A percentile compares a stretch with the other conserved stretches of the same genome.
Conservation (phyloP, 352 stramenopile species). For the Globisporangium recalcitrans region DNA sequence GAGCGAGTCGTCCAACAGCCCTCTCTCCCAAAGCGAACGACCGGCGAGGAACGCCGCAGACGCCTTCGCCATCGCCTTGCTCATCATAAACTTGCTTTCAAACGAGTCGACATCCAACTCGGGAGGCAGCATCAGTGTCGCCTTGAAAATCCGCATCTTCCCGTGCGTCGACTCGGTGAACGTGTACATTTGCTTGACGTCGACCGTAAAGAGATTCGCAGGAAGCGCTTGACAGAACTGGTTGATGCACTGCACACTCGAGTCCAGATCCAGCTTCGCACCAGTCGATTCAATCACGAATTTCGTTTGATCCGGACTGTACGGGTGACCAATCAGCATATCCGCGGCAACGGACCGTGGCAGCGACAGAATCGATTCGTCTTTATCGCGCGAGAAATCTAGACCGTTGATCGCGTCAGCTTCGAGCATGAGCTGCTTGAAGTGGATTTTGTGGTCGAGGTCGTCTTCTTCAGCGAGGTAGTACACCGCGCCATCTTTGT, state of each 20-base stretch:
- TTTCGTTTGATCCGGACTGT: constrained; percentile 23
- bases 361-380: constrained; percentile 48
- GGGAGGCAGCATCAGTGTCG: constrained; percentile 40
- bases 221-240: constrained; percentile 77
- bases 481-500: constrained; percentile 72
- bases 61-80: constrained; percentile 55
- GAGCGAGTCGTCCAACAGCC: constrained; percentile 54
- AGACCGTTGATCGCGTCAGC: constrained; percentile 51
- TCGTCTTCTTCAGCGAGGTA: constrained; percentile 61
- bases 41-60: constrained; percentile 56
- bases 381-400: constrained; percentile 63
- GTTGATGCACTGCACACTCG: constrained; percentile 65
- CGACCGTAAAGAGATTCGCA: constrained; percentile 38
- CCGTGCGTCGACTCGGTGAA: constrained; percentile 26
- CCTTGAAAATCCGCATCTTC: constrained; percentile 45
- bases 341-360: constrained; percentile 42
- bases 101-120: constrained; percentile 48
- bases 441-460: constrained; percentile 38
- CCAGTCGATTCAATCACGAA: constrained; percentile 50
- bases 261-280: constrained; percentile 68
- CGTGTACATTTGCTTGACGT: constrained; percentile 54
- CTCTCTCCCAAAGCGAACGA: constrained; percentile 40
- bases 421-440: constrained; percentile 38
- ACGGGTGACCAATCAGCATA: constrained; percentile 29
- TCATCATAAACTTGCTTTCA: constrained; percentile 38